phyloP scores from a whole-genome alignment of 1,284 basidiomycete species.

The Hemileia vastatrix region DNA sequence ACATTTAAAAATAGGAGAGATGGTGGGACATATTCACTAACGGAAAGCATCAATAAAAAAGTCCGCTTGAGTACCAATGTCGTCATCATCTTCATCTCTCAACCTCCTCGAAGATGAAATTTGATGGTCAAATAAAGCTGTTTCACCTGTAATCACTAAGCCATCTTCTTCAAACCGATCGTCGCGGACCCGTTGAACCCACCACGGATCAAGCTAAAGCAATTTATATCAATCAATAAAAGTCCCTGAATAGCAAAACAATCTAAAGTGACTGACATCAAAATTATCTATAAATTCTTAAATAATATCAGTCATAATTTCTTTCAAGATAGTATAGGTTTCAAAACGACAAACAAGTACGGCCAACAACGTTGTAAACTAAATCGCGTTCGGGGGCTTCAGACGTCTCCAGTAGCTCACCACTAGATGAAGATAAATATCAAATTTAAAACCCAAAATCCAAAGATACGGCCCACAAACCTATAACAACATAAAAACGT shows the following conservation, averaged over 20 bases:
- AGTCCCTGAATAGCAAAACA: slow-evolving; percentile 11
- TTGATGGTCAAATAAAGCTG: too few relatives aligned
- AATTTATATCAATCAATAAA: slow-evolving; percentile 17
- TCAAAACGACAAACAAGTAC: too few relatives aligned
- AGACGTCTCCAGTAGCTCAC: not conserved
- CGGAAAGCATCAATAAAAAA: too few relatives aligned
- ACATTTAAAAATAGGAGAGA: too few relatives aligned
- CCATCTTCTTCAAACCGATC: not conserved
- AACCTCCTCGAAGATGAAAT: too few relatives aligned
- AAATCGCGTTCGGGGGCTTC: too few relatives aligned
- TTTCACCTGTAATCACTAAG: not conserved
- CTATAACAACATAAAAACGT: slow-evolving; percentile 18
- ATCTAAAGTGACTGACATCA: not conserved
- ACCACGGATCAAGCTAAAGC: slow-evolving; percentile 20
- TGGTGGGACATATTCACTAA: too few relatives aligned
- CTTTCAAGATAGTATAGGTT: too few relatives aligned
- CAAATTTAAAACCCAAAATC: not conserved
- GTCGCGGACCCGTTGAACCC: slow-evolving; percentile 2
- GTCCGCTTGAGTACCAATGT: too few relatives aligned
- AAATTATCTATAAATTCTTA: not conserved
- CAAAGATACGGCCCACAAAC: not conserved
- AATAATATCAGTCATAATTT: not conserved
- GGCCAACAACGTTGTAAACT: too few relatives aligned
- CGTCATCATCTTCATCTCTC: too few relatives aligned
- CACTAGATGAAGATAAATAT: not conserved